phyloP scores from a whole-genome alignment of 2,329 filamentous ascomycete genomes.

The Apiospora sp. region DNA sequence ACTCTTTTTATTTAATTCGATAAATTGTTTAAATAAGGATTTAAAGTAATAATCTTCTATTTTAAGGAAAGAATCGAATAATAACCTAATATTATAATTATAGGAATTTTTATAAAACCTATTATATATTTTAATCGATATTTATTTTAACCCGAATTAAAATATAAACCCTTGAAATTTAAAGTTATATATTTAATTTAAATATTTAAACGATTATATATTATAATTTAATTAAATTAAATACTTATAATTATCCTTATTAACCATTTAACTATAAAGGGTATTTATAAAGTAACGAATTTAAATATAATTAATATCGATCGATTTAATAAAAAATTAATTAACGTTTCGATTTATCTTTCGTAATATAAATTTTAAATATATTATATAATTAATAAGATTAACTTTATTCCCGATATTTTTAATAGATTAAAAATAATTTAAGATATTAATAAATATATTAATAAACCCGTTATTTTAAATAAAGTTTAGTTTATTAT shows the following conservation, averaged over 20 bases:
- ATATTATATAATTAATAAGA: too few relatives aligned
- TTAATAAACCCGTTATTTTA: too few relatives aligned
- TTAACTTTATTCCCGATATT: too few relatives aligned
- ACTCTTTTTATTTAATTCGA: not conserved
- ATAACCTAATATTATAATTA: not conserved
- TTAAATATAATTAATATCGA: constrained; percentile 21
- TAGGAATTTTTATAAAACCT: not conserved
- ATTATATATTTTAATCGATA: not conserved
- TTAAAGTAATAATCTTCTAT: too few relatives aligned
- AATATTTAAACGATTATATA: not conserved
- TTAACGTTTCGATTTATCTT: not conserved
- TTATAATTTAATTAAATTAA: not conserved
- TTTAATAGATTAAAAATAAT: too few relatives aligned
- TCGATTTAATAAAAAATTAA: not conserved
- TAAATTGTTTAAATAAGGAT: too few relatives aligned
- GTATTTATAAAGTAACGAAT: not conserved
- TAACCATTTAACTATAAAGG: not conserved
- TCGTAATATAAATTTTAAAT: not conserved
- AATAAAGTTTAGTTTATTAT: too few relatives aligned
- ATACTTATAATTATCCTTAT: not conserved
- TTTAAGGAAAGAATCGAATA: too few relatives aligned
- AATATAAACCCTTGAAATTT: not conserved
- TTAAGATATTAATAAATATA: too few relatives aligned
- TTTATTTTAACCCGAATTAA: not conserved
- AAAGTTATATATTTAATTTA: not conserved